Evolutionary conservation across 202 grass and related monocot species (phyloP).

Genomic region (Cymbopogon flexuosus): DNA sequence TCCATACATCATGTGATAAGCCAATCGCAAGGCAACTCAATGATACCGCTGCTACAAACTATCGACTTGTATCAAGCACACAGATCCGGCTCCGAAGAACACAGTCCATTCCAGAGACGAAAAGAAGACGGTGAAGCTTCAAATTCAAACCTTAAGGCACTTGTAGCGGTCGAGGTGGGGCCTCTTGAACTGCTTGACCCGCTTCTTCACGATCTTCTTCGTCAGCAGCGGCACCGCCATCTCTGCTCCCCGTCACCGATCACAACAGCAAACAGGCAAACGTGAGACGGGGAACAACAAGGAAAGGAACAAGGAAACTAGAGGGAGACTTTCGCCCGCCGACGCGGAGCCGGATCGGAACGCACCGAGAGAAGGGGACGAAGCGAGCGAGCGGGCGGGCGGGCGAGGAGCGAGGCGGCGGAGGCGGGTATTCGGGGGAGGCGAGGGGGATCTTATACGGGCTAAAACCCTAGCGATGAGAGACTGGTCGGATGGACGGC

Average conservation of each 20-base stretch:
- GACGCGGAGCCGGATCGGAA: background rate
- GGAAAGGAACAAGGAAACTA: background rate
- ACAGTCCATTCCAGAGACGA: background rate
- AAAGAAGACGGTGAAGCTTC: background rate
- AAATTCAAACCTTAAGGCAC: too few species aligned
- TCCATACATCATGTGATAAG: background rate
- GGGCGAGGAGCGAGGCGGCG: conserved; percentile 2
- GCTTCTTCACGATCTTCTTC: conserved; percentile 83
- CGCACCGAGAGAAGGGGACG: background rate
- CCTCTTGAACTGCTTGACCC: conserved; percentile 65
- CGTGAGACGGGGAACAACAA: background rate
- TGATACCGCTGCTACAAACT: background rate
- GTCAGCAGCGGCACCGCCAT: conserved; percentile 69
- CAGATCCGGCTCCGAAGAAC: background rate
- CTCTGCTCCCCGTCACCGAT: background rate
- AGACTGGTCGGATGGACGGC: background rate
- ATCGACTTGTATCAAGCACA: too few species aligned
- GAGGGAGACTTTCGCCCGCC: background rate
- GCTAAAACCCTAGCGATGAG: conserved; percentile 25
- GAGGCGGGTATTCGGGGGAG: background rate
- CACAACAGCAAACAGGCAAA: background rate
- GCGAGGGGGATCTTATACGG: background rate
- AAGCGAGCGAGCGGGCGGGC: background rate
- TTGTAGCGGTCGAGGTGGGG: too few species aligned
- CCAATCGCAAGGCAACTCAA: background rate